A percentile compares a stretch with the other conserved stretches of the same genome.
Evolutionary conservation across 345 rosid species (phyloP).

Genomic region (Hevea brasiliensis): DNA sequence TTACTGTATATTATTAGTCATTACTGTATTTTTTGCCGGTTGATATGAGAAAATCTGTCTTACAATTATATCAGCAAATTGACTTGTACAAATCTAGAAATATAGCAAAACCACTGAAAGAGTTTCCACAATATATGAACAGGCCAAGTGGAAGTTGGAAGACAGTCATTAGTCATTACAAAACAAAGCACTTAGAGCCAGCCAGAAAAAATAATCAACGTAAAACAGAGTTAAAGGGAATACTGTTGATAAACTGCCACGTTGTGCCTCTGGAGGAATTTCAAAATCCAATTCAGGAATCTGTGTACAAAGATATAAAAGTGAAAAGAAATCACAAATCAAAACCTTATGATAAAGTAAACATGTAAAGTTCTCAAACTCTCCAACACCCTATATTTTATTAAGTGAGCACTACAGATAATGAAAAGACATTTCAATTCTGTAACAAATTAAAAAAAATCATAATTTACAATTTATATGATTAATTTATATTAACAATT

Average conservation of each 20-base stretch:
- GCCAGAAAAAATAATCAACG: not conserved
- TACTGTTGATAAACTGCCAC: conserved; percentile 91
- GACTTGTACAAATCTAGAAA: too few relatives aligned
- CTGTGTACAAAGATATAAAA: conserved; percentile 36
- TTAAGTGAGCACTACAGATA: not conserved
- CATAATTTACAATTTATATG: not conserved
- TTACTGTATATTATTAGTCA: not conserved
- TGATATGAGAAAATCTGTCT: not conserved
- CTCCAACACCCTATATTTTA: too few relatives aligned
- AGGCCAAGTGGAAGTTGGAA: not conserved
- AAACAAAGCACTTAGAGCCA: not conserved
- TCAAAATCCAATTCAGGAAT: conserved; percentile 92
- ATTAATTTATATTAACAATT: not conserved
- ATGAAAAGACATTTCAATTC: not conserved
- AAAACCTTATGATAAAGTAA: not conserved
- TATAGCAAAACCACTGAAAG: too few relatives aligned
- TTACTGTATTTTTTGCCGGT: not conserved
- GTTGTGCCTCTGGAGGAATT: conserved; percentile 95
- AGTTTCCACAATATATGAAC: not conserved
- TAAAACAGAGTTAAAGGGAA: conserved; percentile 16
- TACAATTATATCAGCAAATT: not conserved
- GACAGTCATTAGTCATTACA: not conserved
- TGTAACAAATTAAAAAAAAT: not conserved
- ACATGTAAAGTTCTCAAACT: not conserved
- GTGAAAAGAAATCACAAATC: not conserved